A percentile compares a stretch with the other conserved stretches of the same genome.
These are phyloP conservation scores for Irpex rosettiformis DNA, from an alignment of 1,284 basidiomycete genomes.

Conservation along the genomic window DNA sequence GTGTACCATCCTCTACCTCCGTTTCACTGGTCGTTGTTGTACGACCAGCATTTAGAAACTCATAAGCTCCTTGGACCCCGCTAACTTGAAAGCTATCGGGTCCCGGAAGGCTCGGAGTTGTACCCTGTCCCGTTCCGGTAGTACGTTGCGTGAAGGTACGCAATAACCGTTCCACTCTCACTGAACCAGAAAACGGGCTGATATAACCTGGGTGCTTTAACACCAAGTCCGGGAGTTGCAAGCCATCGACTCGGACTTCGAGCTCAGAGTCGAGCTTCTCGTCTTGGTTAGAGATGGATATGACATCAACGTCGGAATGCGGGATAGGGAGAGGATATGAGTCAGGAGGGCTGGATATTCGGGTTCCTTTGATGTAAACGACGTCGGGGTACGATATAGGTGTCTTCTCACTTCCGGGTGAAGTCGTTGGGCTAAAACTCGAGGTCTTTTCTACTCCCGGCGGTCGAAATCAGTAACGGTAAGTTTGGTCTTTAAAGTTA, in stretches of 20 bases:
- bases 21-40: no score
- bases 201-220: background rate
- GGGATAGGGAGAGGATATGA: background rate
- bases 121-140: background rate
- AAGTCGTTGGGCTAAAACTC: background rate
- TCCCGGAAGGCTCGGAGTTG: background rate
- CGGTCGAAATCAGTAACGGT: background rate
- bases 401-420: background rate
- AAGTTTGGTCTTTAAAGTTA: no score
- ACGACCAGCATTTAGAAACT: no score
- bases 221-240: background rate
- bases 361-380: background rate
- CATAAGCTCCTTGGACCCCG: no score
- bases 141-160: background rate
- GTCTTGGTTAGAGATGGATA: background rate
- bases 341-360: background rate
- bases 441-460: background rate
- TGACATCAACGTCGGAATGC: background rate
- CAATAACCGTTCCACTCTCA: background rate
- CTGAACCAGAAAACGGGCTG: background rate
- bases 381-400: background rate
- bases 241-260: background rate
- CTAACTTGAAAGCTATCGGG: no score
- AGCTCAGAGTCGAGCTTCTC: background rate
- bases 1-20: no score